These are phyloP conservation scores for Lathyrus sativus DNA, from an alignment of 306 rosid species.

Conservation along the genomic window DNA sequence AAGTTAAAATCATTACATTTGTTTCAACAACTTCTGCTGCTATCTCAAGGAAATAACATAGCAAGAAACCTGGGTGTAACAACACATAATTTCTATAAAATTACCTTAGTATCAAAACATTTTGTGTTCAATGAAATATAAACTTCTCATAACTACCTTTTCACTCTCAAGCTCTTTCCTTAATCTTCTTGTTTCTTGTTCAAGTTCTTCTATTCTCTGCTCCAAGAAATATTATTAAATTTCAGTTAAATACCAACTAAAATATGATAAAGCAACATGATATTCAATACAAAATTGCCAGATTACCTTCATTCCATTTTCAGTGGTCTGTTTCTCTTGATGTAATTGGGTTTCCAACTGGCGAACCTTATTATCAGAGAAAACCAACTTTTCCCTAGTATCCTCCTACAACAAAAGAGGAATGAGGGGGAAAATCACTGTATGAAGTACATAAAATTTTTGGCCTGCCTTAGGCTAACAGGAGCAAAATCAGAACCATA, in stretches of 20 bases:
- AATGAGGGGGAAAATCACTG: conserved; percentile 30
- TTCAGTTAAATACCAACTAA: conserved; percentile 37
- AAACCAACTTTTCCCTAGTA: conserved; percentile 77
- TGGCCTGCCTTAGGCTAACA: conserved; percentile 19
- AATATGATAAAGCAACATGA: conserved; percentile 26
- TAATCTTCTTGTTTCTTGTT: conserved; percentile 59
- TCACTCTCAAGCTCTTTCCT: conserved; percentile 82
- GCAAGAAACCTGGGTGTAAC: conserved; percentile 23
- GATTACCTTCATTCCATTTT: conserved; percentile 65
- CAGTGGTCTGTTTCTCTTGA: conserved; percentile 66
- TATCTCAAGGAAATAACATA: conserved; percentile 28
- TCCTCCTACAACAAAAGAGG: conserved; percentile 69
- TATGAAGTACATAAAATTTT: conserved; percentile 5
- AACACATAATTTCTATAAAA: conserved; percentile 5
- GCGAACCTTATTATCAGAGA: conserved; percentile 80
- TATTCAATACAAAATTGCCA: conserved; percentile 3
- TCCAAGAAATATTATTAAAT: conserved; percentile 42
- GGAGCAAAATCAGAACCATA: conserved; percentile 42
- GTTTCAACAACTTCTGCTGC: conserved; percentile 19
- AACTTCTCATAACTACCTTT: conserved; percentile 70
- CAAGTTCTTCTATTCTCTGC: conserved; percentile 83
- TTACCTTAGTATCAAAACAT: conserved; percentile 7
- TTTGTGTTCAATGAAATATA: conserved; percentile 21
- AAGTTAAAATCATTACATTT: conserved; percentile 2
- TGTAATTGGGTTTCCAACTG: conserved; percentile 76